phyloP scores from a whole-genome alignment of 2,329 filamentous ascomycete genomes.

The Colletotrichum sp. region DNA sequence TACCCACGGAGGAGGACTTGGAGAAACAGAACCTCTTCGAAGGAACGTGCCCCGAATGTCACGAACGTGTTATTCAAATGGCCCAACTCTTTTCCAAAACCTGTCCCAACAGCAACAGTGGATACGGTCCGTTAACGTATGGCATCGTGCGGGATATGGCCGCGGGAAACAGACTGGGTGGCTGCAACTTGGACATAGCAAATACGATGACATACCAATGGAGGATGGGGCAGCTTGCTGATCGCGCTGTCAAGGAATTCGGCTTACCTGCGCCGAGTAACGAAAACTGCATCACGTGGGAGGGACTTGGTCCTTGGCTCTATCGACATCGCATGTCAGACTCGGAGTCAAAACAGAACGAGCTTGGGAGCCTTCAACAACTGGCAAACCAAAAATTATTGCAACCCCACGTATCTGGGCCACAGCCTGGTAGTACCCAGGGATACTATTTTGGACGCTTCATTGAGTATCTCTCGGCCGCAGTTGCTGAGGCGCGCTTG shows the following conservation, averaged over 20 bases:
- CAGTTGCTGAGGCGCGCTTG: not conserved
- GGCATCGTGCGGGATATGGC: not conserved
- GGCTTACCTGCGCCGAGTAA: not conserved
- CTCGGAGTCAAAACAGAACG: not conserved
- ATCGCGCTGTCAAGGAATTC: not conserved
- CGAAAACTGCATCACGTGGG: not conserved
- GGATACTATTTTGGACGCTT: not conserved
- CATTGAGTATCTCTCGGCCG: not conserved
- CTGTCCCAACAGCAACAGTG: not conserved
- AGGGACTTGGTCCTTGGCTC: not conserved
- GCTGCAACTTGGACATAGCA: not conserved
- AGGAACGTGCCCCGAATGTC: not conserved
- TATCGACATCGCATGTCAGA: not conserved
- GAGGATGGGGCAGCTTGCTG: not conserved
- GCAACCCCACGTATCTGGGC: not conserved
- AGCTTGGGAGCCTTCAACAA: not conserved
- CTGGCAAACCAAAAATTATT: not conserved
- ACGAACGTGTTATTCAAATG: not conserved
- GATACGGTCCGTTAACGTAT: not conserved
- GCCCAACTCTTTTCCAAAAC: not conserved
- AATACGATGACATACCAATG: not conserved
- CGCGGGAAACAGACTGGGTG: not conserved
- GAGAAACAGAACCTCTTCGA: not conserved
- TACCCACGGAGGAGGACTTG: not conserved
- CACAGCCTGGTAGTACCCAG: not conserved